Base-by-base conservation (phyloP, 139 green algal genomes). In the Chlamydomonas asymmetrica region DNA sequence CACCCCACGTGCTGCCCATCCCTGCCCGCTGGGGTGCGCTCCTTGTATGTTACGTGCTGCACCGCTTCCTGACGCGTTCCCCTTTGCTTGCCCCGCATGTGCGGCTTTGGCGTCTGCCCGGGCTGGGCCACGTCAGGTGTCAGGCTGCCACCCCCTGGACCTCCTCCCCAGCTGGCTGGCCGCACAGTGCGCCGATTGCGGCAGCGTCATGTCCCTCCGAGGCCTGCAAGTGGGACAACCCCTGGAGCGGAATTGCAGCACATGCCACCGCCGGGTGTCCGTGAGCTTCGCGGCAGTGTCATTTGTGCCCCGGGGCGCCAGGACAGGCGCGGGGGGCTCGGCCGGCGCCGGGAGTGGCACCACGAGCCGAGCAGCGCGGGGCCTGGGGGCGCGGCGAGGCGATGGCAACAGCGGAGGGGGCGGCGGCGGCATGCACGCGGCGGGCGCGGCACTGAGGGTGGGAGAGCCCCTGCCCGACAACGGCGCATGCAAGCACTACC, bases 401-500 rank as follows among this genome's bases (percentile, higher is more conserved):
- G 35, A 35, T 1, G 4, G 45, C n/a, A 62, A 40, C 3, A 27
- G 40, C 5, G 41, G 18, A 0, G 71, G 31, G 5, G 74, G 78
- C 54, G 61, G 54, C 54, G 59, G 76, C 60, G 57, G 43, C 0
- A 67, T 43, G 37, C 31, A 34, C 2, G 56, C 29, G 20, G 43
- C 34, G 16, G 43, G 27, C 5, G 5, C 29, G 5, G 49, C 41
- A 27, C 48, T 90, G 64, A 40, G 73, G 27, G 48, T 74, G 3
- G 90, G 90, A 0, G 73, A 86, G 49, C 85, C 83, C 0, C 79
- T 94, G 71, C 90, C 89, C 2, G 65, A 79, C 5, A 63, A 84
- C n/a, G 90, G 90, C 34, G 84, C 90, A 0, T 94, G 90, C 80
- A 82, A 76, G 56, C 90, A 94, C 79, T 94, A 94, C 78, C 79